These are phyloP conservation scores for Vishniacozyma victoriae DNA, from an alignment of 768 basidiomycete genomes.

Conservation along the genomic window DNA sequence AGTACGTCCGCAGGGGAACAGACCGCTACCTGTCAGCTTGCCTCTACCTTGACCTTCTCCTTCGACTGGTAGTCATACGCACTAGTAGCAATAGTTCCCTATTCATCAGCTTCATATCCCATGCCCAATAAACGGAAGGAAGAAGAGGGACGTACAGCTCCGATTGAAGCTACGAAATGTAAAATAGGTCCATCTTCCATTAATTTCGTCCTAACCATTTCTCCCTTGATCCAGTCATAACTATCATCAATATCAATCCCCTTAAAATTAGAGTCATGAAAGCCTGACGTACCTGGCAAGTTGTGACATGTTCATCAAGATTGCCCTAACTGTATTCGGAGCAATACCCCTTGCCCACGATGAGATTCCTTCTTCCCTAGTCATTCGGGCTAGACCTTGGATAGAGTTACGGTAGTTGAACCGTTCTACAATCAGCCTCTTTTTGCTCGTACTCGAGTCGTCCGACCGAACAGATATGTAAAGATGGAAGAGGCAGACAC, in stretches of 20 bases:
- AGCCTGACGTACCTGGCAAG: too few relatives aligned
- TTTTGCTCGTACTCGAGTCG: too few relatives aligned
- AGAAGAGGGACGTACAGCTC: too few relatives aligned
- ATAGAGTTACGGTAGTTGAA: slow-evolving; percentile 37
- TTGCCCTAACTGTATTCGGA: slow-evolving; percentile 41
- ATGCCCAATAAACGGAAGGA: too few relatives aligned
- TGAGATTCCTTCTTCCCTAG: slow-evolving; percentile 33
- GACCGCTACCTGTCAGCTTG: too few relatives aligned
- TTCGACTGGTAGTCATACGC: too few relatives aligned
- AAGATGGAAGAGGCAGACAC: too few relatives aligned
- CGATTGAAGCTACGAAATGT: slow-evolving; percentile 38
- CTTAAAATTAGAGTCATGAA: slow-evolving; percentile 32
- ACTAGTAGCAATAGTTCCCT: slow-evolving; percentile 45
- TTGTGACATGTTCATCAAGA: background rate
- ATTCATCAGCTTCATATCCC: too few relatives aligned
- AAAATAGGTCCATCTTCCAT: slow-evolving; percentile 40
- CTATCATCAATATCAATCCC: slow-evolving; percentile 44
- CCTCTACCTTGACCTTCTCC: too few relatives aligned
- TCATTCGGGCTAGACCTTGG: slow-evolving; percentile 40
- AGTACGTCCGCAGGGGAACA: slow-evolving; percentile 46
- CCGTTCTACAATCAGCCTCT: too few relatives aligned
- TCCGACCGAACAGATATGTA: too few relatives aligned
- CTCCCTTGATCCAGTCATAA: slow-evolving; percentile 44
- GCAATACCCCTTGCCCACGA: slow-evolving; percentile 31
- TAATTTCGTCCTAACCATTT: slow-evolving; percentile 18